These are phyloP conservation scores for Luvunga scandens DNA, from an alignment of 345 rosid species.

Conservation along the genomic window DNA sequence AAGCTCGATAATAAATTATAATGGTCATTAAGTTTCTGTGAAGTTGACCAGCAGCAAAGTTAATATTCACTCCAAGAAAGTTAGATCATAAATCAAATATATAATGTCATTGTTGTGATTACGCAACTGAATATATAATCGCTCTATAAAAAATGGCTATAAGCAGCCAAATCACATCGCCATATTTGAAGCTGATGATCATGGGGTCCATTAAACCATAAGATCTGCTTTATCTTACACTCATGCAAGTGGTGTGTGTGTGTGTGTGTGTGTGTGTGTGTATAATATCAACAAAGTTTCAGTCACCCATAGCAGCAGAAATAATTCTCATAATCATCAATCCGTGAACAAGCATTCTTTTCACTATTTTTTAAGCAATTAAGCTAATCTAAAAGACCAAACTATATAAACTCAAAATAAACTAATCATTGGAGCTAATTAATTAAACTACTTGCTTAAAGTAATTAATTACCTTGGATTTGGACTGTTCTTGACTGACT, in stretches of 20 bases:
- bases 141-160: not conserved
- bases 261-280: too few relatives aligned
- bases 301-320: too few relatives aligned
- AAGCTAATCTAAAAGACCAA: too few relatives aligned
- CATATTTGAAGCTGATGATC: not conserved
- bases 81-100: not conserved
- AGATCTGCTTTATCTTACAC: not conserved
- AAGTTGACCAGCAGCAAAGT: not conserved
- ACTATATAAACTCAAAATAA: not conserved
- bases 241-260: not conserved
- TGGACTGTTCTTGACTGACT: conserved; percentile 78
- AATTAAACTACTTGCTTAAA: not conserved
- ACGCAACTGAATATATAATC: not conserved
- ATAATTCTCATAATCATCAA: too few relatives aligned
- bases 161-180: not conserved
- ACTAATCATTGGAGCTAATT: not conserved
- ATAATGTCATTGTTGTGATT: not conserved
- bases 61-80: not conserved
- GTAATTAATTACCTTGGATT: conserved; percentile 65
- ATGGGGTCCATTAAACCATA: not conserved
- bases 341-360: too few relatives aligned
- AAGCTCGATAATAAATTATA: not conserved
- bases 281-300: too few relatives aligned
- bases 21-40: not conserved
- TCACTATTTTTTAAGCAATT: too few relatives aligned